Conservation (phyloP, 2,329 filamentous ascomycete species). For the Hymenoscyphus infarciens region DNA sequence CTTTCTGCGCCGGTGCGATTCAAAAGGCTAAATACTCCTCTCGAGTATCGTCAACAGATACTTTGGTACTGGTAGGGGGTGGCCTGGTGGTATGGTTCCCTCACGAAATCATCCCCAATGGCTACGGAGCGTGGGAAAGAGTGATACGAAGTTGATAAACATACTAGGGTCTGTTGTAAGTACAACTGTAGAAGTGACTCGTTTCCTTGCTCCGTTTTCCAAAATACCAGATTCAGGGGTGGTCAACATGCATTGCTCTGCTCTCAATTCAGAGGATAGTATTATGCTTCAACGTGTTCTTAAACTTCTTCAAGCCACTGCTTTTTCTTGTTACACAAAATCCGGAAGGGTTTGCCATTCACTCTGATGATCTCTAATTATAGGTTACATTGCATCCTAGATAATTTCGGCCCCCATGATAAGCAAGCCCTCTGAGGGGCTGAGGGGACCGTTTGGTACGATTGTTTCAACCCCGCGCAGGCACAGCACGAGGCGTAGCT, state of each 20-base stretch:
- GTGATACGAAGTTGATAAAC: background rate
- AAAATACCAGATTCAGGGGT: background rate
- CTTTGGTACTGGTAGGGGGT: background rate
- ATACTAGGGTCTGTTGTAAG: background rate
- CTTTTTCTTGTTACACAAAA: background rate
- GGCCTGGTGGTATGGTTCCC: background rate
- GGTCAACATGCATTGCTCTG: background rate
- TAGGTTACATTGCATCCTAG: slow-evolving; percentile 1
- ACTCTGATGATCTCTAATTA: background rate
- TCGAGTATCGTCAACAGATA: background rate
- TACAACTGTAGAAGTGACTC: background rate
- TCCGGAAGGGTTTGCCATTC: background rate
- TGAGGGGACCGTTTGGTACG: background rate
- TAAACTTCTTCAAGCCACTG: background rate
- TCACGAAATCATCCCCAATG: background rate
- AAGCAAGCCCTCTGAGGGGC: background rate
- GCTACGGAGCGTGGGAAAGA: background rate
- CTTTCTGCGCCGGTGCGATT: background rate
- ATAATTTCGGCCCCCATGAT: background rate
- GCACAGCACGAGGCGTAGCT: background rate
- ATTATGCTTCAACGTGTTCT: background rate
- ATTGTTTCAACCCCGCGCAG: slow-evolving; percentile 4
- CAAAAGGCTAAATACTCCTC: background rate
- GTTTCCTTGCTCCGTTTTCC: background rate
- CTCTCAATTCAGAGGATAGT: no score